Base-by-base conservation (phyloP, 345 rosid genomes). In the Populus alba region DNA sequence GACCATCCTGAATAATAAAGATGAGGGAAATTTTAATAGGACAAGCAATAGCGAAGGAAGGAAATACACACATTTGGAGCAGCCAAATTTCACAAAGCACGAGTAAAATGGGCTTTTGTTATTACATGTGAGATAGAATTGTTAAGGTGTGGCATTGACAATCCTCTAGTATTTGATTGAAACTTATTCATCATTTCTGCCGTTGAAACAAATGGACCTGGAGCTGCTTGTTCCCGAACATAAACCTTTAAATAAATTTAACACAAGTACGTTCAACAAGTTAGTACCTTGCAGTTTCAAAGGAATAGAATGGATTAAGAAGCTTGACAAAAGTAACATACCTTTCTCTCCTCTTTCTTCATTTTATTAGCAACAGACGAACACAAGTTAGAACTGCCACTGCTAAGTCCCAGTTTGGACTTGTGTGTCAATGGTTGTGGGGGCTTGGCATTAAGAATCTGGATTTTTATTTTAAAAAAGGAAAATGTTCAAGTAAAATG, bases 101-200 rank as follows among this genome's bases (percentile, higher is more conserved):
- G 27, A n/a, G 55, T 8, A 41, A 76, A 27, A 16, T 8, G 29
- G 75, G 9, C 45, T 70, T 41, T 11, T 11, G 37, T 77, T 53
- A 25, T 81, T 89, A 91, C 94, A 71, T 86, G 87, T 68, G 87
- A 72, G 45, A 75, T 22, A 78, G 86, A 86, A 78, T 75, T 68
- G 43, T 80, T 84, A 33, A 70, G 59, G 43, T 75, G 76, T 67
- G 98, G 90, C 73, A 88, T 73, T 31, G 97, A 85, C 86, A 89
- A 78, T 75, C 90, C 98, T 84, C 97, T 88, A 31, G 99, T 92
- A 74, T 92, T 84, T 72, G 97, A 90, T 79, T 94, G 92, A 78
- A 94, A 96, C 87, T 91, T 96, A 71, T 85, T 92, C 85, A 91
- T 86, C 94, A 94, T 83, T 81, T 96, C 98, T 66, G 99, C 99